Base-by-base conservation (phyloP, 1,284 basidiomycete genomes). In the Ganoderma sinense region DNA sequence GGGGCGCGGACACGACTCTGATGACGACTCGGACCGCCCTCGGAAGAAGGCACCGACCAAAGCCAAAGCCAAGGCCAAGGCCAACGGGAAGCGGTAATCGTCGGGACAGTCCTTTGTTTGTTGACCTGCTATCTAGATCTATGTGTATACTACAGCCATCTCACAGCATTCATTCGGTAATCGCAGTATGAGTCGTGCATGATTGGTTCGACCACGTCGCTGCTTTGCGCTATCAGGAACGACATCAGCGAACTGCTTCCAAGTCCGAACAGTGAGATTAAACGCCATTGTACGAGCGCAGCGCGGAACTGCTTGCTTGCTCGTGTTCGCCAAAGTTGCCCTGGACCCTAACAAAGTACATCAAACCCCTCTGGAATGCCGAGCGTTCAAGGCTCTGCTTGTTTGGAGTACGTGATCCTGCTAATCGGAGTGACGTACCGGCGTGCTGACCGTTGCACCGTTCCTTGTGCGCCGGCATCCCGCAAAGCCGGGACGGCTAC, bases 11-110 rank as follows among this genome's bases (percentile, higher is more conserved):
- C 83, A 84, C 62, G 89, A 87, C 13, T 92, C 92, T 10, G 92
- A 93, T 64, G 59, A 20, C 33, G 85, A 84, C 40, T 92, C 90
- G 53, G 91, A 90, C 71, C 82, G 85, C 63, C 87, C 87, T n/a
- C 92, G 90, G 81, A 94, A 92, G 82, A 88, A 88, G 78, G 87
- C 86, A 71, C 78, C 86, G 63, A 76, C 82, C 4, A 82, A 81
- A 71, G 62, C 78, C 29, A 84, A 85, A 69, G 75, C 79, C 40
- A 86, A 87, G 71, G 72, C 76, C 36, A 80, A 78, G 56, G 69
- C 87, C 73, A 70, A 69, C 65, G 78, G 76, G 66, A 75, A 73
- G 71, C 75, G 76, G 68, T 76, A 74, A 63, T 61, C 23, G 39
- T 61, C 39, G 23, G 59, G 59, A 43, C 59, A 41, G 13, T 41